Base-by-base conservation (phyloP, 1,139 yeast genomes). In the Blastobotrys apis region DNA sequence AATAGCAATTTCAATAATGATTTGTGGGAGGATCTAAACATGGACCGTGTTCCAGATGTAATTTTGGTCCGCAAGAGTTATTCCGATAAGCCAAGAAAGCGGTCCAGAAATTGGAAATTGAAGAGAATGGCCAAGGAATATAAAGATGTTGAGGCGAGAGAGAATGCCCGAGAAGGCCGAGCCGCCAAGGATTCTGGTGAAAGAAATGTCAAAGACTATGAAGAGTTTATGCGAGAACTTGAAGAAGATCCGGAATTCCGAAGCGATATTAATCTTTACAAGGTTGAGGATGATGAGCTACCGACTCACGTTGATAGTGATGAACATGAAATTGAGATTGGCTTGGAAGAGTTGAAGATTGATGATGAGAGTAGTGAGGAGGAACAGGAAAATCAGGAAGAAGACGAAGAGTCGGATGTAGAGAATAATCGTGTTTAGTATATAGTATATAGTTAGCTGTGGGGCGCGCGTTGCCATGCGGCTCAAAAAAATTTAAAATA, bases 121-220 rank as follows among this genome's bases (percentile, higher is more conserved):
- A 86, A 86, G 81, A 84, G 98, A 75, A 90, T 94, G 97, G 97
- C 97, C 37, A 85, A 76, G 64, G 98, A 94, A 69, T 94, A 90
- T 67, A 78, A 79, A 45, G 95, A 94, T 17, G 49, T 40, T 8
- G 58, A 53, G 22, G 55, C 50, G 13, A 38, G 51, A 15, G 42
- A 52, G 25, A 41, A 51, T 65, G 73, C 74, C 53, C 81, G 47
- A 88, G 90, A 47, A 36, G 43, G 40, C 22, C 81, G 58, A 15
- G 37, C 30, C 78, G 83, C 70, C 90, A 84, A 56, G 82, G 82
- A 66, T 39, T 48, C 53, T 2, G 44, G 46, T 20, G 96, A 85
- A 64, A 77, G 87, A 58, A 94, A 94, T 4, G 96, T 87, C 67
- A 81, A 81, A 67, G 97, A 88, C 65, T 90, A 87, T 69, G 97